A percentile compares a stretch with the other conserved stretches of the same genome.
Evolutionary conservation across 164 flowering plant species (phyloP).

Genomic region (Pachysandra terminalis): DNA sequence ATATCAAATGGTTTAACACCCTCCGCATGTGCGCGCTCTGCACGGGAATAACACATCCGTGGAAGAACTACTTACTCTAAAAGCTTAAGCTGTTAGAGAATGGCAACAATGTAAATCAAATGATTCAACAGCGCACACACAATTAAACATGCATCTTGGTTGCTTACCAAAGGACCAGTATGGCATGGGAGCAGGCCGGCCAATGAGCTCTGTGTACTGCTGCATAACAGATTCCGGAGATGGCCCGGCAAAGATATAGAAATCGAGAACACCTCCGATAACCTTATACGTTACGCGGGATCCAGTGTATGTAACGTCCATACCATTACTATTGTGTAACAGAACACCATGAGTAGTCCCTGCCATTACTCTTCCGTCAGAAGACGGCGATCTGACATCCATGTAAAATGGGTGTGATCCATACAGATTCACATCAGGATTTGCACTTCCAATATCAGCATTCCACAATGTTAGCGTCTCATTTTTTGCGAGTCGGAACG

Average conservation of each 20-base stretch:
- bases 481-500: slow-evolving; percentile 39
- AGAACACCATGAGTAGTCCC: slow-evolving; percentile 55
- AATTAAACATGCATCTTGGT: background rate
- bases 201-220: slow-evolving; percentile 37
- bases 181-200: slow-evolving; percentile 41
- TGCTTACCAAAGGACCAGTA: slow-evolving; percentile 44
- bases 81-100: no score
- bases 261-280: slow-evolving; percentile 36
- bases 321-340: slow-evolving; percentile 40
- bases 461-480: slow-evolving; percentile 69
- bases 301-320: slow-evolving; percentile 30
- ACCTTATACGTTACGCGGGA: slow-evolving; percentile 29
- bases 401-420: slow-evolving; percentile 88
- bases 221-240: slow-evolving; percentile 26
- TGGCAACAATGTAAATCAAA: no score
- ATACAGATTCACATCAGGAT: slow-evolving; percentile 53
- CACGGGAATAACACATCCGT: no score
- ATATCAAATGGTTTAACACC: no score
- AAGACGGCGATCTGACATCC: slow-evolving; percentile 48
- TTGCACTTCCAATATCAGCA: slow-evolving; percentile 47
- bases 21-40: no score
- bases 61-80: no score
- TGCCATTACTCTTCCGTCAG: slow-evolving; percentile 8
- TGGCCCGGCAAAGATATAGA: slow-evolving; percentile 38
- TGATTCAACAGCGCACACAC: background rate